Evolutionary conservation across 164 flowering plant genomes (phyloP), one percentile per base, ranked within the genome.

Genomic region (Chimonanthus salicifolius): DNA sequence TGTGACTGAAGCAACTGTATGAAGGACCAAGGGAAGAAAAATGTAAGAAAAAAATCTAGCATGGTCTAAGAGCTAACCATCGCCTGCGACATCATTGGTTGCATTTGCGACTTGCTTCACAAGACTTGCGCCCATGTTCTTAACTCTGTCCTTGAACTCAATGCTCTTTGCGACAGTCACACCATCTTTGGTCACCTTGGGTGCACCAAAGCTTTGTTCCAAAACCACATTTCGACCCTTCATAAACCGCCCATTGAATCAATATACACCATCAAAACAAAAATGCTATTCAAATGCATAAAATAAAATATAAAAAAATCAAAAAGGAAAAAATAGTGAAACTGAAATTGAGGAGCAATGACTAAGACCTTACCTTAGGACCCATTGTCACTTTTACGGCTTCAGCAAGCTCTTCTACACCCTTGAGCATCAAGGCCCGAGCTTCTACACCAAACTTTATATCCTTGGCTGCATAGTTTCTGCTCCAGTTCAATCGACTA

Each of bases 91-190:
- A 83, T 94, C 97, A 76, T 94, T 94, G 58, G 98, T 94, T 13
- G 98, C 98, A 87, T 92, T 94, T 9, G 98, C 98, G 70, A 94
- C 97, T 81, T 94, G 97, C 78, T 94, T 94, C 54, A 94, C 98
- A 80, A 94, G 95, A 76, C 98, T 94, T 33, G 98, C 98, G 75
- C 98, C 98, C 80, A 94, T 70, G 63, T 94, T 94, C 83, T 91
- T 94, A 49, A 89, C 84, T 79, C 80, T 90, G 78, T 94, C 97
- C 80, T 89, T 86, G 75, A 94, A 94, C 73, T 94, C 98, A 80
- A 94, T 86, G 76, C 94, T 91, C 82, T 94, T 94, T 69, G 98
- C 98, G 71, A 94, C 98, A 73, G 98, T 94, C 13, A 94, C 98
- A 76, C 98, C 98, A 80, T 94, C 98, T 74, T 94, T 94, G 43